Evolutionary conservation across 2,329 filamentous ascomycete genomes (phyloP), one percentile per base, ranked within the genome.

Genomic region (Sclerotinia sclerotiorum): DNA sequence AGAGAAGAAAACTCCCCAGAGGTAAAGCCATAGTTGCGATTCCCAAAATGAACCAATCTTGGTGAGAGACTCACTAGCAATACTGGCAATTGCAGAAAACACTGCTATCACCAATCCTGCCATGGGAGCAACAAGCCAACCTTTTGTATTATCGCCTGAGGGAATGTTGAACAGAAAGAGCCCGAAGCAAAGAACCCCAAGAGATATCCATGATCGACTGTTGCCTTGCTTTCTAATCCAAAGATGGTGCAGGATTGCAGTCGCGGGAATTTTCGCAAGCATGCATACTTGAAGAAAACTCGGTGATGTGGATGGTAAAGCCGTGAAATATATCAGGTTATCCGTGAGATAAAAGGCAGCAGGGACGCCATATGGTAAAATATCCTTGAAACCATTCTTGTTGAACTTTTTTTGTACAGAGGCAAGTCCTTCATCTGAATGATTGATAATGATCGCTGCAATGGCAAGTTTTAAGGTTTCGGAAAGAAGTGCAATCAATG

Each of bases 41-140:
- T 72, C 71, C 73, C 73, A 74, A 24, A 74, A 74, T 1, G 68
- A 66, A 2, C 72, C 72, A 7, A n/a, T 51, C n/a, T 74, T 74
- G 10, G 73, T 73, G 7, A 70, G 67, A 19, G 69, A 72, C 32
- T 74, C 73, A 15, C 68, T 71, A 24, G 61, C 65, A 49, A 74
- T 73, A 42, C 70, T 73, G 2, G 73, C 73, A 6, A 73, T 63
- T 17, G 72, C 73, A 29, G 70, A 72, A 17, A 71, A 58, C 29
- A 69, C 68, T 1, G 72, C 72, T 24, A 74, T 73, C 2, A 68
- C 68, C 6, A 73, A 57, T 0, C 73, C 73, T 21, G 70, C 72
- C 21, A 71, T 42, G 0, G 72, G 72, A 32, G 73, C 72, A 4
- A 74, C 48, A 13, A 68, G 65, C 73, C 73, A 73, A 1, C 63